These are phyloP conservation scores for Candida andamanensis DNA, from an alignment of 805 yeast species.

Conservation along the genomic window DNA sequence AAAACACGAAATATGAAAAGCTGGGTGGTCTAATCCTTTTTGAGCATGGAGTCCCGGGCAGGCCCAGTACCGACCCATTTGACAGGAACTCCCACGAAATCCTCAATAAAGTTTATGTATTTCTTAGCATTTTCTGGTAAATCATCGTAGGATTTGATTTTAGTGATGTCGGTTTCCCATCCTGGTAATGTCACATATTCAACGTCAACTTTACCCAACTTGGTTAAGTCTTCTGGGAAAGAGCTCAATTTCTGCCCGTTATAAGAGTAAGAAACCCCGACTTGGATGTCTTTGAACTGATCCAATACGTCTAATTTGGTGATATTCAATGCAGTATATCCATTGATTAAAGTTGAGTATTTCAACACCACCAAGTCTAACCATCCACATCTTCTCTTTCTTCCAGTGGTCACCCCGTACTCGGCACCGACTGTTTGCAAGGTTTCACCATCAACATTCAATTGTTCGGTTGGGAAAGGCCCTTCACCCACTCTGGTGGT, in stretches of 20 bases:
- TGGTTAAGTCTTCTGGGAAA: constrained; percentile 89
- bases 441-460: constrained; percentile 79
- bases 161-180: constrained; percentile 83
- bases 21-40: constrained; percentile 34
- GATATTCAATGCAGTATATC: constrained; percentile 90
- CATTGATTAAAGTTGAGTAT: constrained; percentile 87
- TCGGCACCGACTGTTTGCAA: constrained; percentile 92
- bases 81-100: constrained; percentile 75
- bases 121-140: constrained; percentile 84
- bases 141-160: constrained; percentile 62
- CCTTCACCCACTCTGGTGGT: constrained; percentile 99
- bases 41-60: constrained; percentile 88
- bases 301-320: constrained; percentile 96
- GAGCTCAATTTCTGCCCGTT: constrained; percentile 69
- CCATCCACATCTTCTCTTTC: constrained; percentile 99
- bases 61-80: constrained; percentile 99
- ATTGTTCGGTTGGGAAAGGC: constrained; percentile 97
- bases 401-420: constrained; percentile 96
- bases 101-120: constrained; percentile 82
- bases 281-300: constrained; percentile 79
- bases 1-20: too few species aligned
- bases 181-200: constrained; percentile 90
- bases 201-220: constrained; percentile 85
- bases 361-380: constrained; percentile 91
- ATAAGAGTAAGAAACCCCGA: constrained; percentile 78